Conservation (phyloP, 108 stramenopile species). For the Pseudonitzschia delicatissima region DNA sequence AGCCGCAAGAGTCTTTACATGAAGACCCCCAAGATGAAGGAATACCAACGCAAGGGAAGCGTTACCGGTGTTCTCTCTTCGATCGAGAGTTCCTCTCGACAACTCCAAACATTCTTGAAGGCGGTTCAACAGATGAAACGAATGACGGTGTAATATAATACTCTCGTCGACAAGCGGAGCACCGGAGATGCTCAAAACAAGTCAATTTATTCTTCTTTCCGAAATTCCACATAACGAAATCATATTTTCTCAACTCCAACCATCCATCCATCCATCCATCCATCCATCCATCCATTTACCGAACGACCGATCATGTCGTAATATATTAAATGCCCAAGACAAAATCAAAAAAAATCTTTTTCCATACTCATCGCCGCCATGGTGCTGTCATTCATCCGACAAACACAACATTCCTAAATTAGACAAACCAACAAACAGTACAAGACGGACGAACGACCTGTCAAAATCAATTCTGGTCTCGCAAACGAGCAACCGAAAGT, state of each 20-base stretch:
- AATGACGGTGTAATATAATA: not conserved
- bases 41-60: conserved; percentile 31
- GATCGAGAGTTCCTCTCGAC: conserved; percentile 44
- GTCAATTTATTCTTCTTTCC: not conserved
- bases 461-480: too few relatives aligned
- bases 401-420: too few relatives aligned
- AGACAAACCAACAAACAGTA: too few relatives aligned
- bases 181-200: not conserved
- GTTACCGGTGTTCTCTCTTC: conserved; percentile 40
- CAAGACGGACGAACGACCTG: too few relatives aligned
- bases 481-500: too few relatives aligned
- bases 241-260: not conserved
- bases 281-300: not conserved
- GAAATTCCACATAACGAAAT: not conserved
- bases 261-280: not conserved
- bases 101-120: conserved; percentile 41
- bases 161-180: not conserved
- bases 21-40: conserved; percentile 41
- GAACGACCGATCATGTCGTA: not conserved
- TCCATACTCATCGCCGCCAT: too few relatives aligned
- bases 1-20: conserved; percentile 41
- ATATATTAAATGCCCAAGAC: too few relatives aligned
- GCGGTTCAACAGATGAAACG: conserved; percentile 11
- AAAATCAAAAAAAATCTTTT: too few relatives aligned
- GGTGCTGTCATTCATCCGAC: too few relatives aligned